phyloP scores from a whole-genome alignment of 2,329 filamentous ascomycete species.

The Aspergillus costaricaensis region DNA sequence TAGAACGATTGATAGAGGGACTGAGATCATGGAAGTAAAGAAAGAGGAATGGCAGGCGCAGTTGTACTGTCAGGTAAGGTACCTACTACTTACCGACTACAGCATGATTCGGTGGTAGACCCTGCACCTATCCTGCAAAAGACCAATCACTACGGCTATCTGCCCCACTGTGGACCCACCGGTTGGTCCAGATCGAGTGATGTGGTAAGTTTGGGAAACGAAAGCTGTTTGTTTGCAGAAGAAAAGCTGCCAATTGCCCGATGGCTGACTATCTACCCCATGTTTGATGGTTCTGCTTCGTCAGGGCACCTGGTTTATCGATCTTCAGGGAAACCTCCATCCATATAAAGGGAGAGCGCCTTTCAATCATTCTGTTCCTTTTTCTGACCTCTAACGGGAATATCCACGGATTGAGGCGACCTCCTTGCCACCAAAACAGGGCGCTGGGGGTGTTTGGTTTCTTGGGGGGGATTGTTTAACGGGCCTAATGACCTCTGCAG shows the following conservation, averaged over 20 bases:
- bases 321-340: too few species aligned
- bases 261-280: background rate
- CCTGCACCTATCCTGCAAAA: background rate
- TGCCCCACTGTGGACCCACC: background rate
- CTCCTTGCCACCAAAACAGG: slow-evolving; percentile 5
- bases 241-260: background rate
- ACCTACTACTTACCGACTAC: background rate
- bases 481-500: slow-evolving; percentile 11
- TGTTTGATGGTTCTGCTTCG: background rate
- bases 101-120: background rate
- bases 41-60: background rate
- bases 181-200: slow-evolving; percentile 6
- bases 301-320: too few species aligned
- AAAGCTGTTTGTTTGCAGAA: background rate
- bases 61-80: background rate
- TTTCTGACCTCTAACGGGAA: background rate
- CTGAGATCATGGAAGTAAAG: background rate
- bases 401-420: background rate
- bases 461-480: background rate
- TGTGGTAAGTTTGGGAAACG: background rate
- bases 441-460: slow-evolving; percentile 3
- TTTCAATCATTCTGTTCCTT: background rate
- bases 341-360: background rate
- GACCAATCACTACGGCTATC: background rate
- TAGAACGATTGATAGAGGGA: background rate